phyloP scores from a whole-genome alignment of 805 yeast species.

The Millerozyma miso region DNA sequence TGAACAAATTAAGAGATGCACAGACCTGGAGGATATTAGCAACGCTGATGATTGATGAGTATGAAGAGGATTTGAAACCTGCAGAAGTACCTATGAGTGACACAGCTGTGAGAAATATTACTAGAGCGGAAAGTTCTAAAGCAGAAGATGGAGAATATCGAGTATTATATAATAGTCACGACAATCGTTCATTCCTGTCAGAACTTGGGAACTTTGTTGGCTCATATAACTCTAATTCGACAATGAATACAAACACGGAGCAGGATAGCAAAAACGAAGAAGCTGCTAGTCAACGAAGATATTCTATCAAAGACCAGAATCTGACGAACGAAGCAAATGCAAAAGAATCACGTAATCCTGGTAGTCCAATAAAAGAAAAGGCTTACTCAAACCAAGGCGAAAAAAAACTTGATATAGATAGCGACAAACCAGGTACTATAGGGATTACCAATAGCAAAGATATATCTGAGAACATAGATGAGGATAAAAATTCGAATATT shows the following conservation, averaged over 20 bases:
- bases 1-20: slow-evolving; percentile 47
- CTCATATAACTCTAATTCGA: slow-evolving; percentile 38
- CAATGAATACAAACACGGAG: slow-evolving; percentile 23
- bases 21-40: slow-evolving; percentile 62
- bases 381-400: slow-evolving; percentile 21
- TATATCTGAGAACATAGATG: background rate
- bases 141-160: background rate
- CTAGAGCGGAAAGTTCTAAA: background rate
- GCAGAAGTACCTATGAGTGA: background rate
- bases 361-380: slow-evolving; percentile 13
- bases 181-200: slow-evolving; percentile 26
- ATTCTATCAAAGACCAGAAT: background rate
- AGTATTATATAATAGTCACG: slow-evolving; percentile 2
- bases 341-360: background rate
- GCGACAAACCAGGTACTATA: background rate
- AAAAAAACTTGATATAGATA: slow-evolving; percentile 7
- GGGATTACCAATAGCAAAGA: background rate
- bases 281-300: background rate
- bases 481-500: background rate
- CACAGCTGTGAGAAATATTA: background rate
- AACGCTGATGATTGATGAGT: slow-evolving; percentile 34
- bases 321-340: background rate
- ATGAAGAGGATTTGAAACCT: slow-evolving; percentile 13
- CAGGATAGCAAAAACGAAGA: background rate
- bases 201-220: slow-evolving; percentile 39